These are phyloP conservation scores for Mortierella sp. DNA, from an alignment of 371 early-diverging fungal genomes.

Conservation along the genomic window DNA sequence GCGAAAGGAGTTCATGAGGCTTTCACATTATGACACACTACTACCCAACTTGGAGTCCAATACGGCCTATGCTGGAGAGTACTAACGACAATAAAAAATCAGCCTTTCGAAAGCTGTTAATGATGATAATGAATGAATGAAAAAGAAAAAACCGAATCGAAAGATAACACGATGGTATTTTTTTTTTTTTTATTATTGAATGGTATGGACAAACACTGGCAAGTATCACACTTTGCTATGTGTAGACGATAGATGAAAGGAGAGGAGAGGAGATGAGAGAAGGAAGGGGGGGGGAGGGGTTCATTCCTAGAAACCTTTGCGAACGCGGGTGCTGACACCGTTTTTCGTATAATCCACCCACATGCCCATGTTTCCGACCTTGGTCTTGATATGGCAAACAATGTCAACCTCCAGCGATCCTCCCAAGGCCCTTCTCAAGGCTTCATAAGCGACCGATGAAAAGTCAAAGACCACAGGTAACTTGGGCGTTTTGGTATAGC, in stretches of 20 bases:
- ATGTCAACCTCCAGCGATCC: conserved; percentile 49
- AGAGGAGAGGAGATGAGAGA: background rate
- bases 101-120: no score
- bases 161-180: no score
- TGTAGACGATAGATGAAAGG: no score
- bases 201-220: no score
- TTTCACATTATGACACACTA: conserved; percentile 12
- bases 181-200: no score
- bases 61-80: background rate
- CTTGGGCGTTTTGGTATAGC: conserved; percentile 46
- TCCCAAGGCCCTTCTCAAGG: conserved; percentile 46
- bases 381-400: conserved; percentile 47
- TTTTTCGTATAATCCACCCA: conserved; percentile 50
- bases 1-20: conserved; percentile 34
- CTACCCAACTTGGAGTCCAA: background rate
- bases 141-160: no score
- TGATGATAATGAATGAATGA: background rate
- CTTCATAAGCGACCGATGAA: conserved; percentile 47
- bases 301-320: conserved; percentile 27
- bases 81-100: background rate
- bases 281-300: no score
- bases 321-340: conserved; percentile 32
- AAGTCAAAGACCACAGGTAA: conserved; percentile 41
- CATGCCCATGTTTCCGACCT: conserved; percentile 44
- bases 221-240: no score